phyloP scores from a whole-genome alignment of 306 rosid genomes.

The Neltuma alba region DNA sequence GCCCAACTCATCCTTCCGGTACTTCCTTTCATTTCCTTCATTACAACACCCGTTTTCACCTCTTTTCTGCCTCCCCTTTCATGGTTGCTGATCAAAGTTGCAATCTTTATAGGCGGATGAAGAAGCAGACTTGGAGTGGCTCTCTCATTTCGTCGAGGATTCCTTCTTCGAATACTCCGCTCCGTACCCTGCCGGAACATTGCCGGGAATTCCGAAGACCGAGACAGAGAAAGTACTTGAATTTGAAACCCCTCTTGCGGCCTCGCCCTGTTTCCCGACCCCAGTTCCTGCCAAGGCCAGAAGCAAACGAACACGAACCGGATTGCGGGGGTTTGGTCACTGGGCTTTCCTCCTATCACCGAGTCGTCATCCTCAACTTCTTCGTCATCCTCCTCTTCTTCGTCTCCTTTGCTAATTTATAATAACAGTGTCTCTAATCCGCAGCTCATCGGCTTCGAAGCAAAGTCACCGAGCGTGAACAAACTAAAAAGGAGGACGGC shows the following conservation, averaged over 20 bases:
- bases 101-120: conserved; percentile 54
- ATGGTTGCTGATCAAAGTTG: conserved; percentile 33
- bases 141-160: conserved; percentile 70
- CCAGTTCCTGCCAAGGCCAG: conserved; percentile 65
- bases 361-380: conserved; percentile 57
- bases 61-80: not conserved
- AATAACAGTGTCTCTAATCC: conserved; percentile 7
- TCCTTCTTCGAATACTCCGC: conserved; percentile 47
- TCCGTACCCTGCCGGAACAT: conserved; percentile 35
- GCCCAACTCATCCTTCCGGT: conserved; percentile 65
- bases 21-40: not conserved
- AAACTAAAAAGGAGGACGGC: conserved; percentile 31
- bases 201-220: conserved; percentile 12
- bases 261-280: conserved; percentile 44
- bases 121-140: conserved; percentile 62
- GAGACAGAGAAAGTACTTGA: not conserved
- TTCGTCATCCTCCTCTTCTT: conserved; percentile 42
- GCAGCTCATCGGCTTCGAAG: conserved; percentile 11
- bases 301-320: conserved; percentile 56
- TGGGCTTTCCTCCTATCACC: conserved; percentile 49
- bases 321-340: conserved; percentile 61
- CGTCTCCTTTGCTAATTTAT: conserved; percentile 42
- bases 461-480: conserved; percentile 29
- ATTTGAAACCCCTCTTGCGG: conserved; percentile 11
- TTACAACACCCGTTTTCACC: not conserved